Evolutionary conservation across 2,329 filamentous ascomycete genomes (phyloP), one percentile per base, ranked within the genome.

Genomic region (Aspergillus fischeri): DNA sequence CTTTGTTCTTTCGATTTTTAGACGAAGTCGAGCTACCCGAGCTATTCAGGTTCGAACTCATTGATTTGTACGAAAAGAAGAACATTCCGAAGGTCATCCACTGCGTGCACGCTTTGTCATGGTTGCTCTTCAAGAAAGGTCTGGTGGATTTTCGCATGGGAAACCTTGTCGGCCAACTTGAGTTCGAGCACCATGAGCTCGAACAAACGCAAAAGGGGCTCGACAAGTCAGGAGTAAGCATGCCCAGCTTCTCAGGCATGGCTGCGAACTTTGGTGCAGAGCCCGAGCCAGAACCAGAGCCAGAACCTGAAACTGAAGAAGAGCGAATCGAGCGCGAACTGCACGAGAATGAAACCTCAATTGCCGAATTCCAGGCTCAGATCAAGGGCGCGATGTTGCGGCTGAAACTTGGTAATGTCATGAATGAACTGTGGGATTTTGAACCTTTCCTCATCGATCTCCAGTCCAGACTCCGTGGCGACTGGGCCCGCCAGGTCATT

Each of bases 81-180:
- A 99, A 99, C 68, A 95, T 97, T 1, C 94, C 94, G 3, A 99
- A 97, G 74, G 95, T 97, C 71, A 99, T 99, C 60, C 96, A 99
- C 77, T 99, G 94, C 71, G 94, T 99, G 53, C 94, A 99, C 69
- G 94, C 94, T 0, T 80, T 99, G 20, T 97, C 93, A 72, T 99
- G 93, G 92, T 82, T 99, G n/a, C 81, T 99, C 10, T 97, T 91
- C 75, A 88, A 94, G 51, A 94, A 97, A 73, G 93, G 94, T 1
- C 91, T 97, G 61, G 89, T 97, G 42, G 89, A 92, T 69, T 97
- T 99, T 74, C 87, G 92, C 8, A 99, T 99, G 68, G 94, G 93
- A 17, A 99, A 99, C 68, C 81, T 99, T 47, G 91, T 99, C 55
- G 94, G 94, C 35, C 93, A 99, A 71, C 84, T 99, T 4, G 90